Conservation (phyloP, 495 filamentous ascomycete species). For the Neurospora hispaniola region DNA sequence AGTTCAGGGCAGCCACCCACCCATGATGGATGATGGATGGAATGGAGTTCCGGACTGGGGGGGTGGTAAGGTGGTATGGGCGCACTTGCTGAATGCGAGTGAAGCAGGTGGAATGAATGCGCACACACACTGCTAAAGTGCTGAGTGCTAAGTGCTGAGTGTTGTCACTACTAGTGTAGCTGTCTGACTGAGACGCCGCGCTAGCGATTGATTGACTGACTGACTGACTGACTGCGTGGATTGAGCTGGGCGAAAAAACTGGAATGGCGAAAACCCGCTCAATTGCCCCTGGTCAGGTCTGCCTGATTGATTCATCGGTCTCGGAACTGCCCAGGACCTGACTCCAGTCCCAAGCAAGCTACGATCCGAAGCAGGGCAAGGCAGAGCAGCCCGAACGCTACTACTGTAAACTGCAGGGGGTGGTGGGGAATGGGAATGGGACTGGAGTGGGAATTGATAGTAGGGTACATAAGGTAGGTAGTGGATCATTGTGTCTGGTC, state of each 20-base stretch:
- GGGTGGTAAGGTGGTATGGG: not conserved
- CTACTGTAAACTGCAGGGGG: not conserved
- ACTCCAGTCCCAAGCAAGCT: not conserved
- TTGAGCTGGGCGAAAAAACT: not conserved
- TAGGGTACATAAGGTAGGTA: no score
- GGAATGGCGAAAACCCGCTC: not conserved
- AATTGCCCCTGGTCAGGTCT: not conserved
- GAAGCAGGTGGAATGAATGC: not conserved
- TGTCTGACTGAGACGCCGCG: not conserved
- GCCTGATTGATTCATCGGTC: not conserved
- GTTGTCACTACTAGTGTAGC: not conserved
- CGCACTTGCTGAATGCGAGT: not conserved
- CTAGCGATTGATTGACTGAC: not conserved
- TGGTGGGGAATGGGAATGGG: not conserved
- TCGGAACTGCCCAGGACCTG: not conserved
- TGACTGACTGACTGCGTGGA: not conserved
- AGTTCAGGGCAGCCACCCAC: not conserved
- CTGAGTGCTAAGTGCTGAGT: not conserved
- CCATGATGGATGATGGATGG: not conserved
- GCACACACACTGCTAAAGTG: no score
- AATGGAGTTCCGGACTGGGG: not conserved
- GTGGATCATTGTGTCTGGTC: no score
- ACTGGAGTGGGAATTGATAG: not conserved
- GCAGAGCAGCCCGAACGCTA: not conserved
- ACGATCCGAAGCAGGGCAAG: not conserved